Percentiles rank a stretch among this genome's conserved stretches.
Evolutionary conservation across 192 early-diverging fungal genomes (phyloP).

Genomic region (Pilaira anomala): DNA sequence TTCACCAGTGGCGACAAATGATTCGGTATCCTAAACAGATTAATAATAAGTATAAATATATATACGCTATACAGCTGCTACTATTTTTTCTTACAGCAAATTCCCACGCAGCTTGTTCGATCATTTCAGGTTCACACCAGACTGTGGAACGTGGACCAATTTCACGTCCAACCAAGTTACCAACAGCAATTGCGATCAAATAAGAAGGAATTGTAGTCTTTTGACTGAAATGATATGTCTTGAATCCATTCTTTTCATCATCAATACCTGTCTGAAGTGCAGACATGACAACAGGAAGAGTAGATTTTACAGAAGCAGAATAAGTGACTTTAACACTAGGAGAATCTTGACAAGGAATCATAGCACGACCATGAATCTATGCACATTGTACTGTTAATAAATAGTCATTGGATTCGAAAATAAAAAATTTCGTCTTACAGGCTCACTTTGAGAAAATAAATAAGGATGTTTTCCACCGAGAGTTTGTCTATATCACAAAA

Average conservation of each 20-base stretch:
- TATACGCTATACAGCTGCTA: too few relatives aligned
- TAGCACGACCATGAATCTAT: conserved; percentile 86
- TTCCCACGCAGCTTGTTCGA: conserved; percentile 91
- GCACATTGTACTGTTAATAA: background rate
- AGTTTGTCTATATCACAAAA: conserved; percentile 66
- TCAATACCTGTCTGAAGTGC: conserved; percentile 70
- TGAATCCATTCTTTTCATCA: conserved; percentile 46
- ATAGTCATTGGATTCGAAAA: background rate
- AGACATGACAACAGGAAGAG: conserved; percentile 91
- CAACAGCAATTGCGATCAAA: conserved; percentile 91
- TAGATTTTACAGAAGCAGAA: conserved; percentile 76
- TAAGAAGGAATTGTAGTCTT: conserved; percentile 90
- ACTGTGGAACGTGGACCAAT: conserved; percentile 92
- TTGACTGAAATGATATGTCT: conserved; percentile 81
- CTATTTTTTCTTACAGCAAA: conserved; percentile 67
- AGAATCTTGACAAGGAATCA: conserved; percentile 89
- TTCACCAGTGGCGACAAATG: conserved; percentile 65
- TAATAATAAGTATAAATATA: background rate
- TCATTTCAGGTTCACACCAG: conserved; percentile 92
- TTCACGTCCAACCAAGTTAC: conserved; percentile 75
- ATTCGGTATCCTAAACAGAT: conserved; percentile 52
- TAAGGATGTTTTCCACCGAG: conserved; percentile 92
- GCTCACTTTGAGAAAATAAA: conserved; percentile 96
- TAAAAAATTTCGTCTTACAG: conserved; percentile 35
- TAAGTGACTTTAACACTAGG: conserved; percentile 88